These are phyloP conservation scores for Stipa capillata DNA, from an alignment of 176 grass and related monocot species.

Conservation along the genomic window DNA sequence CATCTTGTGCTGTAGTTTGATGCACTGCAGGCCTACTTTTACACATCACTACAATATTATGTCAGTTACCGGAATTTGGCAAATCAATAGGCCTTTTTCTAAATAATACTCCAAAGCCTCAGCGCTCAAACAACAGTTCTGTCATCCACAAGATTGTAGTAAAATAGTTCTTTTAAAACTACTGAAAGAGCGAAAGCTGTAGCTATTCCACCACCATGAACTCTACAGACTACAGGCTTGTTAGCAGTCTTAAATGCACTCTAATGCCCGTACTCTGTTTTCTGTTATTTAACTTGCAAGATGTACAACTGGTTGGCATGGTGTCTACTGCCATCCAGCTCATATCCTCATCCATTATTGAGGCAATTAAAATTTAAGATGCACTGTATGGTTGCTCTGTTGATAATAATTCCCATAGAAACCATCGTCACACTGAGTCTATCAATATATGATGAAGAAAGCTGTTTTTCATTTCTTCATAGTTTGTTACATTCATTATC, in stretches of 20 bases:
- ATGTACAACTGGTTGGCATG: no score
- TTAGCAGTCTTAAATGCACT: no score
- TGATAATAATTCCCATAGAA: background rate
- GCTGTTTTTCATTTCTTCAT: background rate
- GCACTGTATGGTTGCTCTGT: background rate
- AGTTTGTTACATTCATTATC: slow-evolving; percentile 1
- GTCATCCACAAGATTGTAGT: background rate
- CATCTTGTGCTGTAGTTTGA: background rate
- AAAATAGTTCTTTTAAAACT: background rate
- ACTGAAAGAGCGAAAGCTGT: background rate
- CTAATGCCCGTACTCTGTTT: no score
- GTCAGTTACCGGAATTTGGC: background rate
- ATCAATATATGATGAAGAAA: background rate
- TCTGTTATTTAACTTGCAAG: no score
- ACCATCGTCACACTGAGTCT: background rate
- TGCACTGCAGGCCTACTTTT: background rate
- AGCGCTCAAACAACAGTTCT: background rate
- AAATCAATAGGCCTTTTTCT: background rate
- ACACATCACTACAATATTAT: background rate
- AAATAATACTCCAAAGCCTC: background rate
- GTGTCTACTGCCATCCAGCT: background rate
- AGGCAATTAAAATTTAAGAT: background rate
- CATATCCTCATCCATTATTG: background rate
- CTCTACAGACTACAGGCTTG: no score
- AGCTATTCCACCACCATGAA: background rate